A percentile compares a stretch with the other conserved stretches of the same genome.
phyloP scores from a whole-genome alignment of 768 basidiomycete species.

The Leccinellum albellum region DNA sequence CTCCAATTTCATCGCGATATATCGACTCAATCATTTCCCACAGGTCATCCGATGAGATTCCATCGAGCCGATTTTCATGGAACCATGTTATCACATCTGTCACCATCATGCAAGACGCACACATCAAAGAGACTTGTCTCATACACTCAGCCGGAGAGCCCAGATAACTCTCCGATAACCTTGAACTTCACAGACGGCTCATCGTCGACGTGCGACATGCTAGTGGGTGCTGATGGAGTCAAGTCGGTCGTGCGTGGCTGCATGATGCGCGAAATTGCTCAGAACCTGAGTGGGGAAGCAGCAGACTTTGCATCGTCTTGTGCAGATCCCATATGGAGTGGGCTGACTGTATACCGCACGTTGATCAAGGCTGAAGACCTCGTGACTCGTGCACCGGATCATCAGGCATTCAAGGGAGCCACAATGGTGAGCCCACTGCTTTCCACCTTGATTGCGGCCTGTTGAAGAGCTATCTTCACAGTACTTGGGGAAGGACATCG shows the following conservation, averaged over 20 bases:
- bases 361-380: slow-evolving; percentile 53
- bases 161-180: slow-evolving; percentile 30
- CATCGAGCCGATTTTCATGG: slow-evolving; percentile 69
- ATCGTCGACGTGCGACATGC: slow-evolving; percentile 55
- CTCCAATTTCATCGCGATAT: no score
- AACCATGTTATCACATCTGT: slow-evolving; percentile 49
- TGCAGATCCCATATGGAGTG: slow-evolving; percentile 56
- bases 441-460: neutral
- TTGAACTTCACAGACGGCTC: slow-evolving; percentile 63
- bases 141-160: slow-evolving; percentile 45
- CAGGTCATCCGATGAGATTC: slow-evolving; percentile 49
- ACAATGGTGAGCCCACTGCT: slow-evolving; percentile 39
- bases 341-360: slow-evolving; percentile 54
- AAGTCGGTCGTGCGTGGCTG: slow-evolving; percentile 46
- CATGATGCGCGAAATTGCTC: slow-evolving; percentile 33
- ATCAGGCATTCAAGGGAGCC: slow-evolving; percentile 43
- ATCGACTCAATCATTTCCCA: neutral
- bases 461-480: slow-evolving; percentile 18
- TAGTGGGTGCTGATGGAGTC: slow-evolving; percentile 66
- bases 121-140: slow-evolving; percentile 58
- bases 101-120: slow-evolving; percentile 42
- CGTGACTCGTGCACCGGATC: slow-evolving; percentile 39
- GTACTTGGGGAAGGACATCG: slow-evolving; percentile 56
- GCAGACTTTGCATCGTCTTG: slow-evolving; percentile 40
- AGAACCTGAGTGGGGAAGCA: slow-evolving; percentile 36